Percentiles rank a stretch among this genome's conserved stretches.
phyloP scores from a whole-genome alignment of 2,329 filamentous ascomycete species.

The Aspergillus sp. region DNA sequence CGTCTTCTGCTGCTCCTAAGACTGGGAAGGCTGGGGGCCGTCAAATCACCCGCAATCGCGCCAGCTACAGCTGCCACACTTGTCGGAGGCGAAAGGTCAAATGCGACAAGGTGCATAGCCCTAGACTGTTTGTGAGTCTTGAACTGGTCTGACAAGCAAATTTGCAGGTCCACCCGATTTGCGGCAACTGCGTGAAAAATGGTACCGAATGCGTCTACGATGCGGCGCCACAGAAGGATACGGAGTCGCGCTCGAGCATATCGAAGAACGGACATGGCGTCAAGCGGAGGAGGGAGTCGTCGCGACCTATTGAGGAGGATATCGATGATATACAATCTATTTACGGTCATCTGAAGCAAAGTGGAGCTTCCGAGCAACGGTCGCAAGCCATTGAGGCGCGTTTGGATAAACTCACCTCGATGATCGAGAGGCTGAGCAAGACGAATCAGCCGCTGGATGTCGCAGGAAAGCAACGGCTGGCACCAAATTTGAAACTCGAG shows the following conservation, averaged over 20 bases:
- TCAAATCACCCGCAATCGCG: conserved; percentile 50
- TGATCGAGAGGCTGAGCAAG: conserved; percentile 48
- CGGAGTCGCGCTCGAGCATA: conserved; percentile 15
- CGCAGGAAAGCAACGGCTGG: conserved; percentile 22
- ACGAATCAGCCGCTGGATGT: conserved; percentile 32
- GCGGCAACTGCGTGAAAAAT: conserved; percentile 49
- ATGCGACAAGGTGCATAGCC: conserved; percentile 42
- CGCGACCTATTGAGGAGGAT: conserved; percentile 31
- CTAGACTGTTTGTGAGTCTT: neutral
- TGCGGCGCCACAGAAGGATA: conserved; percentile 31
- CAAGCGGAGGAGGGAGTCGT: conserved; percentile 38
- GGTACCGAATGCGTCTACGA: conserved; percentile 47
- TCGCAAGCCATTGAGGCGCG: conserved; percentile 46
- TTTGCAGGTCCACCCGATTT: conserved; percentile 45
- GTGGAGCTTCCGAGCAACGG: conserved; percentile 30
- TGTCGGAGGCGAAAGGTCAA: conserved; percentile 51
- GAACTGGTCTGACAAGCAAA: neutral
- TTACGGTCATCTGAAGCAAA: conserved; percentile 31
- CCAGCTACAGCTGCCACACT: conserved; percentile 50
- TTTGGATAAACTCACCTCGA: conserved; percentile 46
- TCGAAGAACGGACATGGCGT: conserved; percentile 29
- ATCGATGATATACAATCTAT: conserved; percentile 37
- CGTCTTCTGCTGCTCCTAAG: conserved; percentile 7
- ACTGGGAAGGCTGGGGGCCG: conserved; percentile 32
- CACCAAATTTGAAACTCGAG: conserved; percentile 21